Conservation (phyloP, 78 protist species). For the slime mould (Dictyostelium discoideum) region DNA sequence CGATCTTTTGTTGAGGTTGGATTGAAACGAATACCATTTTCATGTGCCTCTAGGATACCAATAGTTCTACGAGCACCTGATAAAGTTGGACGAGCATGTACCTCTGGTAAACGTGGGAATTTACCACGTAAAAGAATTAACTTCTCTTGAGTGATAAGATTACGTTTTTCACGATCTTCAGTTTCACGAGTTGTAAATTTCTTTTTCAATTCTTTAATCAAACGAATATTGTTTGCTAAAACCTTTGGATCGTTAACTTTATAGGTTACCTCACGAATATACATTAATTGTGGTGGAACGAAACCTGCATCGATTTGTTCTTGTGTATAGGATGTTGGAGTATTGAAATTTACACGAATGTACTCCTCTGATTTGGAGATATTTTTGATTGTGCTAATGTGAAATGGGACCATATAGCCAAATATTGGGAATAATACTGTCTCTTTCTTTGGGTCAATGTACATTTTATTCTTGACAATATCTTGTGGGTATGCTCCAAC, state of each 20-base stretch:
- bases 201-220: slow-evolving; percentile 89
- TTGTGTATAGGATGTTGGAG: slow-evolving; percentile 50
- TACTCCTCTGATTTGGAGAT: slow-evolving; percentile 82
- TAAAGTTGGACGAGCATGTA: slow-evolving; percentile 86
- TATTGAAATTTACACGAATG: slow-evolving; percentile 88
- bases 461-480: slow-evolving; percentile 73
- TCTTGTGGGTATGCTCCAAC: slow-evolving; percentile 33
- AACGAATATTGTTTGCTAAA: slow-evolving; percentile 48
- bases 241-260: slow-evolving; percentile 50
- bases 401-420: slow-evolving; percentile 95
- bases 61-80: slow-evolving; percentile 68
- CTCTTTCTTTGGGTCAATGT: slow-evolving; percentile 83
- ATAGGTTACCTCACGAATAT: slow-evolving; percentile 88
- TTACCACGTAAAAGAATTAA: slow-evolving; percentile 75
- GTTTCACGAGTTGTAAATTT: slow-evolving; percentile 36
- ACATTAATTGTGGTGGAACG: slow-evolving; percentile 68
- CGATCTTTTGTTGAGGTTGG: slow-evolving; percentile 45
- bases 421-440: slow-evolving; percentile 91
- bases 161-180: slow-evolving; percentile 59
- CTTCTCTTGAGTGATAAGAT: slow-evolving; percentile 88
- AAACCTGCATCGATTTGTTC: slow-evolving; percentile 32
- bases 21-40: slow-evolving; percentile 95
- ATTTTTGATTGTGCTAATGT: slow-evolving; percentile 91
- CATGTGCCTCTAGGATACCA: slow-evolving; percentile 94
- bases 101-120: slow-evolving; percentile 77